phyloP scores from a whole-genome alignment of 1,284 basidiomycete species.

The Neotropicomus parvogracilis region DNA sequence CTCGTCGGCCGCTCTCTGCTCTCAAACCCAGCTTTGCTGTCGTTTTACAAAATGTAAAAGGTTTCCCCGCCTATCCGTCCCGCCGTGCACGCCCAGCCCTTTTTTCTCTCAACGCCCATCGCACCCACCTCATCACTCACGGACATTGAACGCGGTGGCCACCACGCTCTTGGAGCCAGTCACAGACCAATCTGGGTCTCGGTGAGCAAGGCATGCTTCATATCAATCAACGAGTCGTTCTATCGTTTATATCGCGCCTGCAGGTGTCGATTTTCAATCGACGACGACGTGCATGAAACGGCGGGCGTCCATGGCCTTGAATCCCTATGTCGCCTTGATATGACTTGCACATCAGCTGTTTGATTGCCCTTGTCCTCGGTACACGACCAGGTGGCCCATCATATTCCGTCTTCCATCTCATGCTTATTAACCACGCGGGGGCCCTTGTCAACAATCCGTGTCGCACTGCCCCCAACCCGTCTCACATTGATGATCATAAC shows the following conservation, averaged over 20 bases:
- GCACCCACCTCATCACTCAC: background rate
- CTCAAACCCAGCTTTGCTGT: slow-evolving; percentile 11
- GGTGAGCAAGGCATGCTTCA: slow-evolving; percentile 1
- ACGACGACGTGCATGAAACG: slow-evolving; percentile 2
- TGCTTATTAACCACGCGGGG: background rate
- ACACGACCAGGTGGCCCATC: background rate
- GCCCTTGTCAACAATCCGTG: background rate
- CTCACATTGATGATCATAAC: background rate
- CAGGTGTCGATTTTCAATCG: slow-evolving; percentile 5
- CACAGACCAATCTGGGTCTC: slow-evolving; percentile 7
- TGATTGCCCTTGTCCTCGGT: slow-evolving; percentile 1
- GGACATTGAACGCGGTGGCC: slow-evolving; percentile 7
- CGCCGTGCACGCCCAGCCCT: slow-evolving; percentile 4
- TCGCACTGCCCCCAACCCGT: background rate
- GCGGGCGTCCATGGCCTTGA: slow-evolving; percentile 7
- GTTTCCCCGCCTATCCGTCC: slow-evolving; percentile 13
- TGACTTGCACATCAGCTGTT: background rate
- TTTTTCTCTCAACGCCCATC: background rate
- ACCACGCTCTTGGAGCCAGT: slow-evolving; percentile 16
- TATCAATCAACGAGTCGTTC: slow-evolving; percentile 2
- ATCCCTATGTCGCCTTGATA: background rate
- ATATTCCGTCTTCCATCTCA: background rate
- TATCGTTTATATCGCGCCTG: background rate
- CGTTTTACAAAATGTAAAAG: slow-evolving; percentile 11
- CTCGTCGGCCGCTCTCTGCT: background rate